These are phyloP conservation scores for Aurantiochytrium sp. DNA, from an alignment of 108 stramenopile genomes.

Conservation along the genomic window DNA sequence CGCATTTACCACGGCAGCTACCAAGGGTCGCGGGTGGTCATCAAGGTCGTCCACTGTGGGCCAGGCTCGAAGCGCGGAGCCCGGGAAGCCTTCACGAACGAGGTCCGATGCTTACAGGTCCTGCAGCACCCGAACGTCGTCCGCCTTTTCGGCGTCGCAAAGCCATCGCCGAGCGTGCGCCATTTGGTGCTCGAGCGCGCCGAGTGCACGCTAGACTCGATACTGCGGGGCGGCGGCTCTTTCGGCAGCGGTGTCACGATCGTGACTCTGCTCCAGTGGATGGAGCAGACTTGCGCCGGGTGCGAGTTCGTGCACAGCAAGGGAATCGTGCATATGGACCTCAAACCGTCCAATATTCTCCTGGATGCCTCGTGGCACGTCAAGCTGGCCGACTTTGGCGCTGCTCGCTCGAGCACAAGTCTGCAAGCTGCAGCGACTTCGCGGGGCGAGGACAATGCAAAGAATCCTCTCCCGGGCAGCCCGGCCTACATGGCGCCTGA, in stretches of 20 bases:
- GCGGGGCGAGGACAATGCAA: neutral
- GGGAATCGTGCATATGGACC: neutral
- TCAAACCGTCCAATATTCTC: neutral
- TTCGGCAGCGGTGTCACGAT: neutral
- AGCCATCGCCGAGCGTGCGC: neutral
- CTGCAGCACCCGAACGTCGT: slow-evolving; percentile 5
- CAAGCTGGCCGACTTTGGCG: neutral
- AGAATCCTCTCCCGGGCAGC: neutral
- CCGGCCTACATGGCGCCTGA: neutral
- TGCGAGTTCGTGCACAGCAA: neutral
- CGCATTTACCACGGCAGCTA: neutral
- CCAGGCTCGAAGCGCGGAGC: neutral
- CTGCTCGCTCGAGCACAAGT: neutral
- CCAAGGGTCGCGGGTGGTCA: neutral
- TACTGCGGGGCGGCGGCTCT: neutral
- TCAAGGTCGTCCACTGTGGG: neutral
- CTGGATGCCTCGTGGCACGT: neutral
- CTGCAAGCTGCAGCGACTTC: neutral
- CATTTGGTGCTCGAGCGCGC: neutral
- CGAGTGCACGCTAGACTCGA: neutral
- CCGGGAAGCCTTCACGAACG: neutral
- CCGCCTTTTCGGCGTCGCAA: neutral
- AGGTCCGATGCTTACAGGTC: neutral
- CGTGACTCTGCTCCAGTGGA: slow-evolving; percentile 7
- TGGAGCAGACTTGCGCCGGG: neutral